Conservation (phyloP, 2,329 filamentous ascomycete genomes). For the Lasiodiplodia hormozganensis region DNA sequence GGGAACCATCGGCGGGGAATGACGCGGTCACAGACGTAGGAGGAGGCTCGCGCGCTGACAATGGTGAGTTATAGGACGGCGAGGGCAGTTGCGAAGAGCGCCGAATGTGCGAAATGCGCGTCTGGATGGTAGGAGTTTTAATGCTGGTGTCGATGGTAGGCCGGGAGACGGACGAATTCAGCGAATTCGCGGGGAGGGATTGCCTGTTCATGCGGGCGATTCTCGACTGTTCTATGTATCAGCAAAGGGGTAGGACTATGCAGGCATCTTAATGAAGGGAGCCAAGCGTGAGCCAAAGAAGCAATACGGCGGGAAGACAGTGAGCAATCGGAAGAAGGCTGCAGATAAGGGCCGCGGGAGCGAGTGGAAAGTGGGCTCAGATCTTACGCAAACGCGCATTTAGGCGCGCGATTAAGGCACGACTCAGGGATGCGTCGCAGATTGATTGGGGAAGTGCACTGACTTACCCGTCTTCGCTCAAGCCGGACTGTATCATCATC, state of each 20-base stretch:
- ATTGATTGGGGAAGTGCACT: conserved; percentile 25
- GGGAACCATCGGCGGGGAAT: conserved; percentile 14
- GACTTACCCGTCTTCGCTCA: conserved; percentile 43
- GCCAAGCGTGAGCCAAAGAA: conserved; percentile 20
- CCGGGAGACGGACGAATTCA: conserved; percentile 35
- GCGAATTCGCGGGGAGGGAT: conserved; percentile 42
- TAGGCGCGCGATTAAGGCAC: conserved; percentile 27
- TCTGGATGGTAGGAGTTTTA: conserved; percentile 40
- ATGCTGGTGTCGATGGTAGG: conserved; percentile 39
- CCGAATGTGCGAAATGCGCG: conserved; percentile 38
- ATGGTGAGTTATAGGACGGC: conserved; percentile 32
- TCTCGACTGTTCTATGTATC: conserved; percentile 39
- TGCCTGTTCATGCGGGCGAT: conserved; percentile 45
- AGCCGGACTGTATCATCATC: conserved; percentile 39
- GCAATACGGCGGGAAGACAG: neutral
- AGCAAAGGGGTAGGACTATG: conserved; percentile 13
- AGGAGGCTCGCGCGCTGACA: conserved; percentile 20
- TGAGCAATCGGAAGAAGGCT: conserved; percentile 21
- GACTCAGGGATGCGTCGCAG: conserved; percentile 25
- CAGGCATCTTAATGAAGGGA: conserved; percentile 24
- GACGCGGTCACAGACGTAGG: conserved; percentile 17
- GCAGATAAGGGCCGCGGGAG: conserved; percentile 18
- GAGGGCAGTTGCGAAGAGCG: conserved; percentile 44
- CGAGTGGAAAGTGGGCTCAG: conserved; percentile 20
- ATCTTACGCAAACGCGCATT: conserved; percentile 21